phyloP scores from a whole-genome alignment of 164 flowering plant genomes.

The Magnolia sinica region DNA sequence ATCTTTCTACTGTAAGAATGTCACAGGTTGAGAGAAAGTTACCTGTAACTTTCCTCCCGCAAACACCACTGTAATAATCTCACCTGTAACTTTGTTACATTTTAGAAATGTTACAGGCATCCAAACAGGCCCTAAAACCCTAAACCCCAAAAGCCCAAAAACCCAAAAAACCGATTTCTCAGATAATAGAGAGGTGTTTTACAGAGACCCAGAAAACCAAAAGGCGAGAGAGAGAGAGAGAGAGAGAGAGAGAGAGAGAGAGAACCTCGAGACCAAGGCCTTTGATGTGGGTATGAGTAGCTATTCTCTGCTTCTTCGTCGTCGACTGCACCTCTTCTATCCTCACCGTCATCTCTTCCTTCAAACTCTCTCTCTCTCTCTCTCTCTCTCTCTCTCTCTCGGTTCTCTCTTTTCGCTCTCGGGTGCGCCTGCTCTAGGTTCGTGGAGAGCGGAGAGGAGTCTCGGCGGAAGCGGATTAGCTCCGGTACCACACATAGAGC shows the following conservation, averaged over 20 bases:
- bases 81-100: no score
- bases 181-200: no score
- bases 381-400: conserved; percentile 7
- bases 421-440: no score
- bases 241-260: conserved; percentile 5
- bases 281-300: conserved; percentile 95
- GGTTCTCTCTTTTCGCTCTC: neutral
- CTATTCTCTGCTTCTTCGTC: conserved; percentile 81
- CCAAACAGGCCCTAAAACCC: conserved; percentile 2
- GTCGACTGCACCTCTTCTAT: conserved; percentile 93
- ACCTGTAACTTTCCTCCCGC: no score
- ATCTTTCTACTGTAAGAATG: no score
- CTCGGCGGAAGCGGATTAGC: no score
- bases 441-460: no score
- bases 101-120: no score
- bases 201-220: neutral
- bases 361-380: conserved; percentile 15
- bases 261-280: conserved; percentile 94
- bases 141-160: conserved; percentile 6
- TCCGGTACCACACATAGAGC: no score
- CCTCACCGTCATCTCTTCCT: conserved; percentile 35
- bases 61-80: no score
- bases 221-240: neutral
- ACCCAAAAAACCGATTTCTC: neutral
- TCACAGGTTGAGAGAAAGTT: no score